Evolutionary conservation across 129 eudicot genomes (phyloP).

Genomic region (Chrysanthemum seticuspe): DNA sequence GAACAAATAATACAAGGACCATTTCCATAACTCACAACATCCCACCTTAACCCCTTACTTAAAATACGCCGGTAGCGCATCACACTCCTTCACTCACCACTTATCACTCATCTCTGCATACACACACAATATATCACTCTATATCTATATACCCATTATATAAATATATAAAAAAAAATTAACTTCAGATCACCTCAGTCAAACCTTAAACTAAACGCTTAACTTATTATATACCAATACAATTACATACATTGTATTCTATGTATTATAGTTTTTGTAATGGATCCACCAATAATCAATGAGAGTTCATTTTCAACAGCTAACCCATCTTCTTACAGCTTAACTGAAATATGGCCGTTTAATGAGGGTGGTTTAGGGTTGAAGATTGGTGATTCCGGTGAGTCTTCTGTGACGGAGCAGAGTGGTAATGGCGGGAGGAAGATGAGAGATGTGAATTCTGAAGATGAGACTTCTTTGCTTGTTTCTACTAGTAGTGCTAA

Average conservation of each 20-base stretch:
- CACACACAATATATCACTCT: not conserved
- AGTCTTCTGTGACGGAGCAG: slow-evolving; percentile 83
- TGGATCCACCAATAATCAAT: slow-evolving; percentile 85
- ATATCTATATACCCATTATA: not conserved
- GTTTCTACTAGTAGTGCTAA: slow-evolving; percentile 58
- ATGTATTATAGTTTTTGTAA: slow-evolving; percentile 9
- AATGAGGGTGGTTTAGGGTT: slow-evolving; percentile 47
- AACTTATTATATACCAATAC: not conserved
- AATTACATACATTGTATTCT: slow-evolving; percentile 16
- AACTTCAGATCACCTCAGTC: slow-evolving; percentile 28
- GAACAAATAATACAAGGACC: slow-evolving; percentile 8
- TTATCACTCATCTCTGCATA: not conserved
- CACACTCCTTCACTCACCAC: slow-evolving; percentile 31
- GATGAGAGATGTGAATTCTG: slow-evolving; percentile 52
- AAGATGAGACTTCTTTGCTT: slow-evolving; percentile 58
- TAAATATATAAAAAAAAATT: not conserved
- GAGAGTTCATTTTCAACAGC: slow-evolving; percentile 73
- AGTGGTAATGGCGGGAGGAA: slow-evolving; percentile 38
- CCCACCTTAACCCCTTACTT: slow-evolving; percentile 3
- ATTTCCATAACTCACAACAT: not conserved
- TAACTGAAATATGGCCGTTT: slow-evolving; percentile 83
- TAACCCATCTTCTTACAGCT: slow-evolving; percentile 73
- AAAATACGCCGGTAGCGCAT: slow-evolving; percentile 32
- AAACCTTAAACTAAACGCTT: slow-evolving; percentile 22
- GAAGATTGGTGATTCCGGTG: slow-evolving; percentile 36